Conservation (phyloP, 1,139 yeast species). For the Geotrichum aggregatum region DNA sequence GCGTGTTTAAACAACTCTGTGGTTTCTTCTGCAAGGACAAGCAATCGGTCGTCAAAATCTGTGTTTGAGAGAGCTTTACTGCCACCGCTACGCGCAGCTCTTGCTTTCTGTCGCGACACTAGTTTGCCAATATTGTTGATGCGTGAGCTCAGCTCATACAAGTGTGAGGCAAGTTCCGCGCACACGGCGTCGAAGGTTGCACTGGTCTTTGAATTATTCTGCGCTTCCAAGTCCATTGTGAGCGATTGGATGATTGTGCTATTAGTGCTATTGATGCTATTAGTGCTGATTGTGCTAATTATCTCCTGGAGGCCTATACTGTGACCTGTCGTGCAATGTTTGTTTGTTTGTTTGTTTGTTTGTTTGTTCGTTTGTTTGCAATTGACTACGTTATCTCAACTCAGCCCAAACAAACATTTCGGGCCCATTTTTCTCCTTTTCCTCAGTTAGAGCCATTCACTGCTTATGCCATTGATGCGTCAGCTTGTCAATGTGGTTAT, state of each 20-base stretch:
- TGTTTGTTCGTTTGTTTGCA: neutral
- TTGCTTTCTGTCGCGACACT: constrained; percentile 11
- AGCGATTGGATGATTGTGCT: constrained; percentile 1
- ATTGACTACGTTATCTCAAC: neutral
- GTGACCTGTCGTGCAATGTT: no score
- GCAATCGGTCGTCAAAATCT: constrained; percentile 25
- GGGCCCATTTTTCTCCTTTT: no score
- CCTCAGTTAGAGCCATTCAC: no score
- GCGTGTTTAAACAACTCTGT: constrained; percentile 25
- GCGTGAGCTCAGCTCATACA: constrained; percentile 27
- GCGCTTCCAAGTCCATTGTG: constrained; percentile 18
- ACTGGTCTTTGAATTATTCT: neutral
- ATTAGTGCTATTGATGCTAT: no score
- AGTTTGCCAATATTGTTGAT: constrained; percentile 24
- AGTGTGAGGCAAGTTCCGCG: constrained; percentile 26
- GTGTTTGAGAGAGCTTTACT: constrained; percentile 10
- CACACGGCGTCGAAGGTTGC: constrained; percentile 25
- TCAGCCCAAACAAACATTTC: no score
- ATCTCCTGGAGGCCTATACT: no score
- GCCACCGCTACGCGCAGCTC: constrained; percentile 22
- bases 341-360: no score
- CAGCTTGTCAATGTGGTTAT: no score
- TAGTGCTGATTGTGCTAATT: no score
- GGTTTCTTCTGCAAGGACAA: constrained; percentile 26
- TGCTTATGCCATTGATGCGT: no score